A percentile compares a stretch with the other conserved stretches of the same genome.
Evolutionary conservation across 345 rosid genomes (phyloP).

Genomic region (Corymbia maculata): DNA sequence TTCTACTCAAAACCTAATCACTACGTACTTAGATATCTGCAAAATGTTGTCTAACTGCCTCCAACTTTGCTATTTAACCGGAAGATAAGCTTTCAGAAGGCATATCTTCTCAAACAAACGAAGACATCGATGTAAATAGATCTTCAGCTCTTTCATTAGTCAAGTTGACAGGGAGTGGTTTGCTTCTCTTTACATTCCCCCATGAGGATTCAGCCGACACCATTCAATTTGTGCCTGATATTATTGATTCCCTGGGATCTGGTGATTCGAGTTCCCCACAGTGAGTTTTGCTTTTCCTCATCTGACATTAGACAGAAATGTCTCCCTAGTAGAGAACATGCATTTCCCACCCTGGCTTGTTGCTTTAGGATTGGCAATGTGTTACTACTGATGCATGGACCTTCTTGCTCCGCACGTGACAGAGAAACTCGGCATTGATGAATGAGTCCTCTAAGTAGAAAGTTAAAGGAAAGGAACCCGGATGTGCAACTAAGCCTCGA

Average conservation of each 20-base stretch:
- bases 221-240: slow-evolving; percentile 30
- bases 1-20: background rate
- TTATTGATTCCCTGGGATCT: slow-evolving; percentile 41
- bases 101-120: slow-evolving; percentile 5
- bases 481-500: background rate
- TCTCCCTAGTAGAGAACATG: background rate
- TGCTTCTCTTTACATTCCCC: slow-evolving; percentile 56
- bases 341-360: background rate
- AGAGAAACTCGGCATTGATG: background rate
- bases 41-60: too few relatives aligned
- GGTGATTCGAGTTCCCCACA: background rate
- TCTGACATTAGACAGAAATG: background rate
- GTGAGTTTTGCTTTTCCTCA: background rate
- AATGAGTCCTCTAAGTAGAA: background rate
- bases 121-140: slow-evolving; percentile 8
- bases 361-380: background rate
- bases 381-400: background rate
- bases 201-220: slow-evolving; percentile 23
- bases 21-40: background rate
- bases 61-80: background rate
- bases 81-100: slow-evolving; percentile 9
- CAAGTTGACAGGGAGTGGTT: too few relatives aligned
- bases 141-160: slow-evolving; percentile 42
- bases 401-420: background rate
- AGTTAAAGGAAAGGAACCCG: background rate